Base-by-base conservation (phyloP, 306 rosid species). In the Abrus pulchellus region DNA sequence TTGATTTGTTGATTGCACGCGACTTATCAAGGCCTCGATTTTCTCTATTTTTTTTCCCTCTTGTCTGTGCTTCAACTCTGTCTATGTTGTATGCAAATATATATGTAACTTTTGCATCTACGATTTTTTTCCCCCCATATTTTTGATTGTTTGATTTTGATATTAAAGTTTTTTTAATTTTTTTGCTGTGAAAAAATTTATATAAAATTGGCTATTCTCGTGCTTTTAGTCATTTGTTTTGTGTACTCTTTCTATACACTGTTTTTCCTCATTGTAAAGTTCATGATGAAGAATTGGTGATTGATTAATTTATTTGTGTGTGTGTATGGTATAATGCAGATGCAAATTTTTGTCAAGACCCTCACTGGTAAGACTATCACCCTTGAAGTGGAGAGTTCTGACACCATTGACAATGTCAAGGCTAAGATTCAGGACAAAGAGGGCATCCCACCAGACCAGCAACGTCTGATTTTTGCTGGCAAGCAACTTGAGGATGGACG, bases 361-460 rank as follows among this genome's bases (percentile, higher is more conserved):
- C 82, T 78, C 14, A 78, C 82, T 0, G 82, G 82, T 4, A 78
- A 78, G 76, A 78, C 82, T 3, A 78, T 68, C n/a, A 78, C 82
- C 20, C 49, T 78, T 3, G 82, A 78, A 8, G 82, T 78, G 0
- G 82, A 78, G 82, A 67, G 82, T 27, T 78, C 82, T 5, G 82
- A 78, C 1, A 78, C 82, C 6, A 78, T 78, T 0, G 82, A 78
- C 3, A 78, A 78, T 78, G 76, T 78, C 0, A 78, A 78, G 27
- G 59, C 76, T 3, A 78, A 78, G 27, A 78, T 78, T 10, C 82
- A 78, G 4, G 82, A 78, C 13, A 78, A 78, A 28, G 82, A 78
- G 7, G 82, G 82, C 0, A 78, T 78, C 0, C 82, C 81, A 1
- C 81, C 81, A 2, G 81, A 77, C 47, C 81, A 77, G 20, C 74